Conservation (phyloP, 2,329 filamentous ascomycete species). For the Thelonectria blattea region DNA sequence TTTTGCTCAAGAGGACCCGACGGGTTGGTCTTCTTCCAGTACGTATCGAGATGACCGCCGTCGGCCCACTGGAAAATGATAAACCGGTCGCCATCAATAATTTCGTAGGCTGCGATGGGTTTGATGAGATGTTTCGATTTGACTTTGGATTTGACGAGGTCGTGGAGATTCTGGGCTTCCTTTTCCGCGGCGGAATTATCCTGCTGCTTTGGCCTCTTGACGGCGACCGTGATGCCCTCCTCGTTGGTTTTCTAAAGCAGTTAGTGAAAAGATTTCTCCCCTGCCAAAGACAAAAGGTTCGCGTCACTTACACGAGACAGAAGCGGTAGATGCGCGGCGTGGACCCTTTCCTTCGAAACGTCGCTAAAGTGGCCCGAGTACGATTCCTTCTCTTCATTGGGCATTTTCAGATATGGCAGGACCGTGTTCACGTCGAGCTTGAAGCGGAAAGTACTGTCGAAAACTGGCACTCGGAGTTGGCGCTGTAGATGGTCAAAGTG, state of each 20-base stretch:
- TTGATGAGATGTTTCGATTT: slow-evolving; percentile 1
- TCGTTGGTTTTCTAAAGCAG: neutral
- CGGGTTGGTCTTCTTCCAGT: neutral
- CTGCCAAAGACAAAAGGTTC: neutral
- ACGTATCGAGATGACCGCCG: neutral
- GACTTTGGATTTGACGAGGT: neutral
- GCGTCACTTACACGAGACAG: neutral
- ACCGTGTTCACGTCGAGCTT: neutral
- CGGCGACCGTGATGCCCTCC: neutral
- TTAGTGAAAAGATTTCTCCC: neutral
- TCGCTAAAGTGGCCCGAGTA: slow-evolving; percentile 2
- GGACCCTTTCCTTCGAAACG: neutral
- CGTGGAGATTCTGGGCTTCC: neutral
- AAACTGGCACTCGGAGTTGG: no score
- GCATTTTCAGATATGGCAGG: neutral
- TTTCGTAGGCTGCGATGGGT: slow-evolving; percentile 4
- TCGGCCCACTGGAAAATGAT: slow-evolving; percentile 8
- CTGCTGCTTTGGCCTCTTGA: neutral
- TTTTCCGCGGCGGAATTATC: neutral
- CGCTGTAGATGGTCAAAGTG: no score
- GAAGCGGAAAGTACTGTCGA: neutral
- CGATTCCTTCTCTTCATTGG: neutral
- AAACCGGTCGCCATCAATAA: neutral
- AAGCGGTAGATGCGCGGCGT: neutral
- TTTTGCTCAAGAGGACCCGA: neutral